phyloP scores from a whole-genome alignment of 2,329 filamentous ascomycete genomes.

The Juglanconis oblonga region DNA sequence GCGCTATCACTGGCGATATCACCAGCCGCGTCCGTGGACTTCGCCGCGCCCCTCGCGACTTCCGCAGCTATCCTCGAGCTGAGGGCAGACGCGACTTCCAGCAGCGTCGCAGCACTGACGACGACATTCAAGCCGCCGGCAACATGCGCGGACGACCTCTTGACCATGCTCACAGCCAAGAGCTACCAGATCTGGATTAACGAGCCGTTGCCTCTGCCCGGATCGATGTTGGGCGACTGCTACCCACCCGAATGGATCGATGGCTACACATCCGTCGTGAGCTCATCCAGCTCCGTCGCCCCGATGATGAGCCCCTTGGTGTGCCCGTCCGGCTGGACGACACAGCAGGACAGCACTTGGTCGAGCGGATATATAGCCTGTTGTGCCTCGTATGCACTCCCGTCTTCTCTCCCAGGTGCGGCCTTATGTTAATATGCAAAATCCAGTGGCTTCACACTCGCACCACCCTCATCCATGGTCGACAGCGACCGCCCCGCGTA shows the following conservation, averaged over 20 bases:
- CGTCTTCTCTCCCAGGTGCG: not conserved
- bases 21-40: not conserved
- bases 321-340: not conserved
- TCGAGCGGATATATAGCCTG: not conserved
- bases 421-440: not conserved
- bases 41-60: not conserved
- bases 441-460: not conserved
- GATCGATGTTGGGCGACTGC: not conserved
- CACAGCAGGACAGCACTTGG: not conserved
- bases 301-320: not conserved
- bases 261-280: not conserved
- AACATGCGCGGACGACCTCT: not conserved
- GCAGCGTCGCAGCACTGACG: not conserved
- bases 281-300: not conserved
- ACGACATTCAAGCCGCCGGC: not conserved
- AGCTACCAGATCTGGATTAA: not conserved
- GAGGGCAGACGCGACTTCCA: not conserved
- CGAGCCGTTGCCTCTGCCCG: not conserved
- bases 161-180: constrained; percentile 1
- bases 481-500: not conserved
- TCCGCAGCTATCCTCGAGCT: not conserved
- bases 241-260: not conserved
- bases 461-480: not conserved
- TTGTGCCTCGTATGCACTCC: not conserved
- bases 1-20: not conserved